These are phyloP conservation scores for Mycosphaerelloides madeirae DNA, from an alignment of 2,329 filamentous ascomycete genomes.

Conservation along the genomic window DNA sequence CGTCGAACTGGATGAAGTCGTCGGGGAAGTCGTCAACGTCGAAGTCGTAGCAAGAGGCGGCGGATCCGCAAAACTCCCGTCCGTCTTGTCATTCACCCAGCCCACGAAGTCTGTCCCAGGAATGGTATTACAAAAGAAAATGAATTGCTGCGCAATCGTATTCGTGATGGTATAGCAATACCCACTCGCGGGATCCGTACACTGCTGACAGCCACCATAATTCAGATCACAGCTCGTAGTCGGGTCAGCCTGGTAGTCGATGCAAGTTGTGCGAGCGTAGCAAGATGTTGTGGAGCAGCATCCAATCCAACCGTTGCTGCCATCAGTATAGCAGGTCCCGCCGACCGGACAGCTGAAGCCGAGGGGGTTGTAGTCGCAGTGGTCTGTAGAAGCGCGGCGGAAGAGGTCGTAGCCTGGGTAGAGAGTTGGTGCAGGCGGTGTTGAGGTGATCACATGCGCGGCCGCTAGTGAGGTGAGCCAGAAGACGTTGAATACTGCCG, in stretches of 20 bases:
- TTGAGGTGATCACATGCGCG: too few species aligned
- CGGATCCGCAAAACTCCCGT: not conserved
- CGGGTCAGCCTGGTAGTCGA: conserved; percentile 10
- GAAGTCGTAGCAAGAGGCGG: not conserved
- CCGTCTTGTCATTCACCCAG: not conserved
- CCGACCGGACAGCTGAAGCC: not conserved
- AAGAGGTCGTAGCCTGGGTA: too few species aligned
- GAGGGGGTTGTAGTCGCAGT: too few species aligned
- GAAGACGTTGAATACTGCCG: too few species aligned
- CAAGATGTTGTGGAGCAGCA: conserved; percentile 19
- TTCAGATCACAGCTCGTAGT: conserved; percentile 13
- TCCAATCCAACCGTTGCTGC: conserved; percentile 11
- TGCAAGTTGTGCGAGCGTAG: conserved; percentile 14
- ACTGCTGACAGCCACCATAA: conserved; percentile 19
- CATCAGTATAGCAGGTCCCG: conserved; percentile 16
- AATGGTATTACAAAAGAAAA: not conserved
- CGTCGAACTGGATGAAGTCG: too few species aligned
- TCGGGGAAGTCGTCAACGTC: too few species aligned
- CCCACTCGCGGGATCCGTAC: conserved; percentile 5
- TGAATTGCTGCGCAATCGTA: conserved; percentile 1
- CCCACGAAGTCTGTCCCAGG: not conserved
- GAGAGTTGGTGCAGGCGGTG: too few species aligned
- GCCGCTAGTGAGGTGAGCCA: too few species aligned
- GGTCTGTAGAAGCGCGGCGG: too few species aligned
- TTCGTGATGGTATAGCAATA: conserved; percentile 8